A percentile compares a stretch with the other conserved stretches of the same genome.
These are phyloP conservation scores for Globisporangium polare DNA, from an alignment of 352 stramenopile genomes.

Conservation along the genomic window DNA sequence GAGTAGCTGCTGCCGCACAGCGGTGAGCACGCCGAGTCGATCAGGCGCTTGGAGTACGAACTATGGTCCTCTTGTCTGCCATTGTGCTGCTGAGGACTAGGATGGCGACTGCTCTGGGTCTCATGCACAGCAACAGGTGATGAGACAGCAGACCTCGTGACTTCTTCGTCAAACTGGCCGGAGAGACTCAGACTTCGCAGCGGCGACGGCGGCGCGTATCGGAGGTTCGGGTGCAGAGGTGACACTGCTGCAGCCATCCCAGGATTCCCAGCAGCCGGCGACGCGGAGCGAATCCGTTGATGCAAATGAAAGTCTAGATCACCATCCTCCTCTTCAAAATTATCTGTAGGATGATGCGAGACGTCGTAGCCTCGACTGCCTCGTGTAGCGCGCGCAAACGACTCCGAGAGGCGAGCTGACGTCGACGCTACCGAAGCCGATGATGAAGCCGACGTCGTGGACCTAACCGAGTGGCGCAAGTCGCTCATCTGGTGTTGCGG, in stretches of 20 bases:
- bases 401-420: not conserved
- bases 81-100: not conserved
- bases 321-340: not conserved
- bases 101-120: not conserved
- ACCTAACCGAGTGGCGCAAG: not conserved
- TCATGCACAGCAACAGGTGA: not conserved
- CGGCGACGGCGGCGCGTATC: not conserved
- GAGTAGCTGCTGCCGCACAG: constrained; percentile 2
- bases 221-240: constrained; percentile 6
- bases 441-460: not conserved
- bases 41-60: constrained; percentile 6
- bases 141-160: not conserved
- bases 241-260: not conserved
- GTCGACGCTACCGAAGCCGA: not conserved
- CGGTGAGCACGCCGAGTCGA: constrained; percentile 29
- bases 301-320: constrained; percentile 8
- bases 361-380: not conserved
- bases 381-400: not conserved
- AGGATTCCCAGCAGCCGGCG: not conserved
- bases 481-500: not conserved
- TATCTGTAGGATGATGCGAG: not conserved
- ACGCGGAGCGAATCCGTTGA: constrained; percentile 1
- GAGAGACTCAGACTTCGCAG: not conserved
- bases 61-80: not conserved
- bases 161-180: constrained; percentile 5